Conservation (phyloP, 345 rosid genomes). For the Schrenkiella parvula region DNA sequence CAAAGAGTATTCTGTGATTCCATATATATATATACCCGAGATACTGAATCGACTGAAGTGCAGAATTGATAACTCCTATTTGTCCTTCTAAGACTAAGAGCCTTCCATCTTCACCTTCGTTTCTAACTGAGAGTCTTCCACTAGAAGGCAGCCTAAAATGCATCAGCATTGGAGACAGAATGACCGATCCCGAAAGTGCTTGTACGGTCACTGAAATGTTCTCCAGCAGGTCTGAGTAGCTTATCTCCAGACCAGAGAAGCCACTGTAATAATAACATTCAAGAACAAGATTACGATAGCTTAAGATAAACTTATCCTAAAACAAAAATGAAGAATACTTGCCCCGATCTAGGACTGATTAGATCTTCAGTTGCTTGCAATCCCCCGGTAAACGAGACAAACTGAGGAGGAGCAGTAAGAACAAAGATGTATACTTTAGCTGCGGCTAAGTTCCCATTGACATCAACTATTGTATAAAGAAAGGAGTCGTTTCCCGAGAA, state of each 20-base stretch:
- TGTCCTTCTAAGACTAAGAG: conserved; percentile 58
- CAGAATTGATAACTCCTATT: conserved; percentile 60
- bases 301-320: neutral
- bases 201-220: conserved; percentile 61
- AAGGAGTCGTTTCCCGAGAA: conserved; percentile 74
- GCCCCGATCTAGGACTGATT: conserved; percentile 72
- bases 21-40: conserved; percentile 73
- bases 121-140: conserved; percentile 43
- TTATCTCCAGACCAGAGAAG: conserved; percentile 60
- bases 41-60: conserved; percentile 70
- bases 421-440: conserved; percentile 55
- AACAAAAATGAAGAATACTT: neutral
- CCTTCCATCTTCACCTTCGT: conserved; percentile 38
- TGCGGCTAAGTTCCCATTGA: conserved; percentile 59
- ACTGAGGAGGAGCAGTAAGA: conserved; percentile 80
- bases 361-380: conserved; percentile 77
- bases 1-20: neutral
- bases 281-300: neutral
- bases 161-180: conserved; percentile 60
- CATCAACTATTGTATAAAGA: conserved; percentile 58
- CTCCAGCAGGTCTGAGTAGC: conserved; percentile 62
- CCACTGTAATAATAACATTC: conserved; percentile 47
- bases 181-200: conserved; percentile 54
- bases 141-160: conserved; percentile 60
- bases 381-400: conserved; percentile 56